Conservation (phyloP, 768 basidiomycete genomes). For the Tremella yokohamensis region DNA sequence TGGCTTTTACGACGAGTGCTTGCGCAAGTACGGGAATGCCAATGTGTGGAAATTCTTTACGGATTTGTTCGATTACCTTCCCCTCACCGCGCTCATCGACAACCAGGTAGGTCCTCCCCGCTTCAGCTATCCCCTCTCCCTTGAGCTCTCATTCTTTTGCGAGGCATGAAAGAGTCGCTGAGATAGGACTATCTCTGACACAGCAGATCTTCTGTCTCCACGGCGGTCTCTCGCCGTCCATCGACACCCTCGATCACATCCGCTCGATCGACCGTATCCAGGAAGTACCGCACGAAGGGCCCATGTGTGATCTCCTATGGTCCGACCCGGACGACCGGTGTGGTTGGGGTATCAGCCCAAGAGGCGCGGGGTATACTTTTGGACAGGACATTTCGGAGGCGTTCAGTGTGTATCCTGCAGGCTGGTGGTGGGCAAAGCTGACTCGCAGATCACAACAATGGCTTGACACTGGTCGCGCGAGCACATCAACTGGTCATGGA, state of each 20-base stretch:
- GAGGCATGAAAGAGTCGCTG: neutral
- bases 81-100: conserved; percentile 95
- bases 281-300: conserved; percentile 98
- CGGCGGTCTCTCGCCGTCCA: conserved; percentile 95
- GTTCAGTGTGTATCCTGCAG: conserved; percentile 58
- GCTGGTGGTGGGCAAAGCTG: neutral
- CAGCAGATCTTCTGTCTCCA: conserved; percentile 95
- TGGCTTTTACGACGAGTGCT: conserved; percentile 98
- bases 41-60: conserved; percentile 99
- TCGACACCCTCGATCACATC: conserved; percentile 99
- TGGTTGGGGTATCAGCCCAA: conserved; percentile 98
- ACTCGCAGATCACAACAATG: conserved; percentile 82
- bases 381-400: conserved; percentile 99
- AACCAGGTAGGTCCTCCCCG: conserved; percentile 76
- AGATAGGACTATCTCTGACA: neutral
- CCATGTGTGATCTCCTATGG: conserved; percentile 99
- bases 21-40: conserved; percentile 98
- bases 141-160: neutral
- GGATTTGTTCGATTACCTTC: conserved; percentile 95
- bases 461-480: conserved; percentile 89
- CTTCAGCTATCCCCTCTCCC: neutral
- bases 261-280: conserved; percentile 98
- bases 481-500: conserved; percentile 84
- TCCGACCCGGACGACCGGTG: conserved; percentile 99
- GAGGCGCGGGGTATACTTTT: conserved; percentile 98